Evolutionary conservation across 441 rosid species (phyloP), one percentile per base, ranked within the genome.

Genomic region (Bruguiera hainesii): DNA sequence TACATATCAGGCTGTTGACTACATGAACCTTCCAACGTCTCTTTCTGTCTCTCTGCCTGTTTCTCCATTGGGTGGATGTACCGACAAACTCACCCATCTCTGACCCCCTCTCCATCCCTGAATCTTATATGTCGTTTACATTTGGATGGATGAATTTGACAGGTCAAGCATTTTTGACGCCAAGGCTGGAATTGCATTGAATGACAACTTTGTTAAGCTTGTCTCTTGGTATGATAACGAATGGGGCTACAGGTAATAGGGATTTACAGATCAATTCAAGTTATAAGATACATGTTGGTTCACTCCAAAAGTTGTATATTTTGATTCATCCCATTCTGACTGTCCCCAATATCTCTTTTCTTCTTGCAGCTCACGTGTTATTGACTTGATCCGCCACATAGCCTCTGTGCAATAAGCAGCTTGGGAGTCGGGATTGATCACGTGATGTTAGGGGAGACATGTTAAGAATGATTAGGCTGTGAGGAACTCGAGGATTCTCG

Each of bases 91-190:
- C 10, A 37, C 42, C 13, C 42, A 37, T 8, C 15, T 3, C 15
- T 10, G 3, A 37, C 13, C 13, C 42, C 42, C 42, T 15, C 3
- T 37, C 42, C 42, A 37, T 37, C 42, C 13, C 42, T 37, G 15
- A 37, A 37, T 37, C 42, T 1, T 10, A 37, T 37, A 15, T 37
- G 11, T 10, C 9, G 42, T 8, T 37, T 37, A 37, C 42, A 3
- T 37, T 10, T 10, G 42, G 13, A 37, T 10, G 42, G 15, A 8
- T 37, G 42, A 37, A 37, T 60, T 53, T 65, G 19, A 26, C 79
- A 85, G 91, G 81, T 88, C 91, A 39, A 86, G 93, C 83, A 88
- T 86, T 60, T 84, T 88, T 1, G 79, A 88, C 66, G 89, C 91
- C 62, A 70, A 88, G 82, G 93, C 90, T 50, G 93, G 88, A 77